phyloP scores from a whole-genome alignment of 2,329 filamentous ascomycete species.

The Fusarium papillatum region DNA sequence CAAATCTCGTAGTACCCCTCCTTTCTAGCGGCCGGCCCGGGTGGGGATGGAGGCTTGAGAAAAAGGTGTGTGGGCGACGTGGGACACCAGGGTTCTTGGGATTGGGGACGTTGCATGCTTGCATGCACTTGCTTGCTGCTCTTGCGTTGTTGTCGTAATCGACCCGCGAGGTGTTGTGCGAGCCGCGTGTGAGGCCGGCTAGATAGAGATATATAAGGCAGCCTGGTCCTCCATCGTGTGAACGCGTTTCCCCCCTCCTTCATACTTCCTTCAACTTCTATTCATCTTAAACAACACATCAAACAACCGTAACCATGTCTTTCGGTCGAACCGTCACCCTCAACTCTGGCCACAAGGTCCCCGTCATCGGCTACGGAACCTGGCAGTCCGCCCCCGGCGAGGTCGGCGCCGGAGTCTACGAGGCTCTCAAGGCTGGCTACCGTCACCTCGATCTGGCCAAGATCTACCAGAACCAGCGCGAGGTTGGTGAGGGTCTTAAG shows the following conservation, averaged over 20 bases:
- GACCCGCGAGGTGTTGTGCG: constrained; percentile 6
- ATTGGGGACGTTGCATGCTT: constrained; percentile 3
- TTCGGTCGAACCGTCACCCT: constrained; percentile 68
- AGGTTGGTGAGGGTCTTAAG: constrained; percentile 69
- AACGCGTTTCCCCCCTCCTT: neutral
- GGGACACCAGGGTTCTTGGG: constrained; percentile 33
- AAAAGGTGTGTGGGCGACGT: neutral
- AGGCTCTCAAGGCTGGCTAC: constrained; percentile 74
- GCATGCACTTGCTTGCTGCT: neutral
- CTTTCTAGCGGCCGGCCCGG: constrained; percentile 5
- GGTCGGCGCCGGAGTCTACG: constrained; percentile 74
- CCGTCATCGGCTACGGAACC: constrained; percentile 71
- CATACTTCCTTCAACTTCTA: neutral
- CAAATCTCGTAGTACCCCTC: constrained; percentile 13
- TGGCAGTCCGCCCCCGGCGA: constrained; percentile 78
- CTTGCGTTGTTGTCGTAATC: constrained; percentile 12
- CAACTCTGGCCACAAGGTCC: constrained; percentile 76
- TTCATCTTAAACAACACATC: neutral
- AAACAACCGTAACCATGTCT: constrained; percentile 61
- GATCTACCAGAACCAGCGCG: constrained; percentile 75
- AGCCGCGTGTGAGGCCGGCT: constrained; percentile 3
- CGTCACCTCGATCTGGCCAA: constrained; percentile 69
- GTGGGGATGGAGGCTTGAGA: constrained; percentile 11
- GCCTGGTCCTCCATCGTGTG: neutral
- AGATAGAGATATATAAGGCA: constrained; percentile 23